These are phyloP conservation scores for Beauveria caledonica DNA, from an alignment of 2,329 filamentous ascomycete genomes.

Conservation along the genomic window DNA sequence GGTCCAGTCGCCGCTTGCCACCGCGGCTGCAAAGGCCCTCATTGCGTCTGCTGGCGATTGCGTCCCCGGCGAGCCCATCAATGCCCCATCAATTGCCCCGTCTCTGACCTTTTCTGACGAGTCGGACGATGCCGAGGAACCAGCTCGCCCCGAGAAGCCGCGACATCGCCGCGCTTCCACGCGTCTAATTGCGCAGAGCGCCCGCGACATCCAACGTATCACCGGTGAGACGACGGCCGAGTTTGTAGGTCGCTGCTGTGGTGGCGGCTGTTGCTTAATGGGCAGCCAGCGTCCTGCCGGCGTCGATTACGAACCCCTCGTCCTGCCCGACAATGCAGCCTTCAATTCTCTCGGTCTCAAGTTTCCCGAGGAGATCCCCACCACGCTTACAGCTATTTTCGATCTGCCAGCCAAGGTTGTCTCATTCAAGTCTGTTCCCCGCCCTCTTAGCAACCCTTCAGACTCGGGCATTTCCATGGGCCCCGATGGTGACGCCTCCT, in stretches of 20 bases:
- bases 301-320: constrained; percentile 44
- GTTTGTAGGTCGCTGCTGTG: constrained; percentile 55
- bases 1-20: constrained; percentile 20
- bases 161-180: constrained; percentile 60
- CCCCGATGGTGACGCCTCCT: constrained; percentile 23
- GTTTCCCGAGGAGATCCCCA: constrained; percentile 61
- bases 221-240: constrained; percentile 56
- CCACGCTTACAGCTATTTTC: constrained; percentile 60
- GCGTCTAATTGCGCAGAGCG: constrained; percentile 55
- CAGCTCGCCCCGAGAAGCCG: constrained; percentile 33
- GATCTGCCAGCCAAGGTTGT: constrained; percentile 69
- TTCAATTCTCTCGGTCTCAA: constrained; percentile 72
- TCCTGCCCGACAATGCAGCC: constrained; percentile 71
- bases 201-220: constrained; percentile 53
- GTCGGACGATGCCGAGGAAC: constrained; percentile 50
- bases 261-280: constrained; percentile 55
- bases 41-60: constrained; percentile 32
- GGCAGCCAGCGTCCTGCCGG: constrained; percentile 35
- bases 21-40: constrained; percentile 29
- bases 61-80: constrained; percentile 36
- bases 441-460: constrained; percentile 18
- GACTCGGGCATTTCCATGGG: constrained; percentile 42
- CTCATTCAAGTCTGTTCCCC: constrained; percentile 54
- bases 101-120: constrained; percentile 57
- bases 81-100: constrained; percentile 42